Evolutionary conservation across 202 grass and related monocot species (phyloP), one percentile per base, ranked within the genome.

Genomic region (Setaria viridis): DNA sequence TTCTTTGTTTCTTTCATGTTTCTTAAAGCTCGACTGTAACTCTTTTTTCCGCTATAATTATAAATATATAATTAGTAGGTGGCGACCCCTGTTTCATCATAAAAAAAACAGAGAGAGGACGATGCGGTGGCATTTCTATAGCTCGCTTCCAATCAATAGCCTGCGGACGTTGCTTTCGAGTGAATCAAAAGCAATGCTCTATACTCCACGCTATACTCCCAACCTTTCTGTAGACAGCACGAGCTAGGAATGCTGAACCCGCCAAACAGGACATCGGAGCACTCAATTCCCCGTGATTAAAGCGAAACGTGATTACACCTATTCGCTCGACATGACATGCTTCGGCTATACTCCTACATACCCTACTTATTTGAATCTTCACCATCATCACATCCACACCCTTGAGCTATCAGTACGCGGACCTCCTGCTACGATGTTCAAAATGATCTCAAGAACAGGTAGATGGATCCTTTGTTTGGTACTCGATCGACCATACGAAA

Each of bases 151-250:
- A 33, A 59, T 74, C 19, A 9, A 65, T 73, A 32, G 2, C 47
- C 4, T 4, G 5, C 14, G 16, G 9, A 86, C 37, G 83, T 86
- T 74, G 77, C 84, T 83, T 87, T 13, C 2, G 74, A 79, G 66
- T 79, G 74, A 79, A 79, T 68, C 88, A 14, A 67, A 87, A 83
- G 74, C 67, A 78, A 82, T n/a, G 8, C 53, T 37, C 77, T 70
- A 74, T 1, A 1, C 62, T 34, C 14, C 48, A 41, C 12, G 64
- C 1, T 3, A 37, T 56, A 42, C 42, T 21, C 20, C 3, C 13
- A 15, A 30, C 15, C 48, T 41, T 11, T 53, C 8, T 19, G 17
- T 51, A 83, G 66, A 21, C 17, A 37, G 34, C 62, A 68, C 16
- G 3, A 42, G 48, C 32, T 74, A 33, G 30, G 4, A 20, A 57